Conservation (phyloP, 139 green algal genomes). For the Pedinophyceae sp. region DNA sequence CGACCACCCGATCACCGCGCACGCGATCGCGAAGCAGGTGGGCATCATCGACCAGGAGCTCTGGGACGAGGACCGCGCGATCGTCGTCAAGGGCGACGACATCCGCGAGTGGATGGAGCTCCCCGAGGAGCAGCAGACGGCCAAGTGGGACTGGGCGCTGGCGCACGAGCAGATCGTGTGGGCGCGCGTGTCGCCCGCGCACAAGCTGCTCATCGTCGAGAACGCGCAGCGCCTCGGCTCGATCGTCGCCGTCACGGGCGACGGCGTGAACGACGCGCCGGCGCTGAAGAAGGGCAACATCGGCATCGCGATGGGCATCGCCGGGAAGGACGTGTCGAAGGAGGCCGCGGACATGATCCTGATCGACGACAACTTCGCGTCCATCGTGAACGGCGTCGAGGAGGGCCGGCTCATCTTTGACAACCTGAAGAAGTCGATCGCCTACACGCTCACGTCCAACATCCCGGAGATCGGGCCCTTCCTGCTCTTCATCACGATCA, state of each 20-base stretch:
- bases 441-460: constrained; percentile 62
- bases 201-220: constrained; percentile 29
- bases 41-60: constrained; percentile 52
- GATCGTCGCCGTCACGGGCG: constrained; percentile 24
- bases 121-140: constrained; percentile 16
- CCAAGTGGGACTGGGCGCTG: constrained; percentile 51
- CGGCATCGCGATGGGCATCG: constrained; percentile 60
- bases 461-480: constrained; percentile 56
- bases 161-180: constrained; percentile 50
- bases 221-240: not conserved
- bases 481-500: constrained; percentile 37
- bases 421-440: constrained; percentile 74
- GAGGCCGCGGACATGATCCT: constrained; percentile 41
- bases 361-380: constrained; percentile 63
- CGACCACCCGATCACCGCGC: constrained; percentile 57
- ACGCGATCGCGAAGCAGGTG: constrained; percentile 39
- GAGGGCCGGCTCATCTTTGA: constrained; percentile 72
- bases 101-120: constrained; percentile 44
- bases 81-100: constrained; percentile 48
- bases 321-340: constrained; percentile 40
- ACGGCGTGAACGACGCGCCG: constrained; percentile 71
- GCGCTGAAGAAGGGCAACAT: constrained; percentile 63
- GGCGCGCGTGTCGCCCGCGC: constrained; percentile 36
- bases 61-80: constrained; percentile 24
- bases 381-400: constrained; percentile 60